Conservation (phyloP, 2,329 filamentous ascomycete genomes). For the Fusarium sp. region DNA sequence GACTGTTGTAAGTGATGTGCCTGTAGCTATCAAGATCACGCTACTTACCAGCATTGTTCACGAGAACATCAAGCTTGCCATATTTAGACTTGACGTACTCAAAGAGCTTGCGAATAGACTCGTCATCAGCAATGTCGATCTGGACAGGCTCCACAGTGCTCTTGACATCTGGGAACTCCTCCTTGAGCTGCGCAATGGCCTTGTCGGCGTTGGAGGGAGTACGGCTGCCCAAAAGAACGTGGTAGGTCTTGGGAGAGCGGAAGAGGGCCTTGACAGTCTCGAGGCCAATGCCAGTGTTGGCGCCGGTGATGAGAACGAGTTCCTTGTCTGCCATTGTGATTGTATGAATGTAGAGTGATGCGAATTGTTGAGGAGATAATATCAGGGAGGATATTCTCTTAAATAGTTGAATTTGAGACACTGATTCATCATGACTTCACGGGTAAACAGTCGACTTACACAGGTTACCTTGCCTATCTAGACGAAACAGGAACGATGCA, state of each 20-base stretch:
- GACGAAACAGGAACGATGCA: not conserved
- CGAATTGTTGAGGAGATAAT: not conserved
- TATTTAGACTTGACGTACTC: slow-evolving; percentile 55
- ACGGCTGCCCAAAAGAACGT: slow-evolving; percentile 67
- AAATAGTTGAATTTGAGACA: slow-evolving; percentile 4
- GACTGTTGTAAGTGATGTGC: not conserved
- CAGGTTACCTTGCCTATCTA: not conserved
- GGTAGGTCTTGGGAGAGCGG: slow-evolving; percentile 60
- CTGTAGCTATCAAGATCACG: fast-evolving
- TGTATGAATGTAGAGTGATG: not conserved
- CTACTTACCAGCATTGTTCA: slow-evolving; percentile 67
- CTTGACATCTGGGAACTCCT: slow-evolving; percentile 53
- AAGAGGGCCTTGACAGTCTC: slow-evolving; percentile 67
- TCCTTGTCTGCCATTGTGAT: slow-evolving; percentile 42
- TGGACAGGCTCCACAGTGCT: slow-evolving; percentile 61
- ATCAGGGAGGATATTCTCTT: not conserved
- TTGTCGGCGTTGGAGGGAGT: slow-evolving; percentile 61
- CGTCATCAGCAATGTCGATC: slow-evolving; percentile 66
- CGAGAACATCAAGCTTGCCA: slow-evolving; percentile 62
- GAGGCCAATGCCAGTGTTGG: slow-evolving; percentile 71
- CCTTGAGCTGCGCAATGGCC: slow-evolving; percentile 56
- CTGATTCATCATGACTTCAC: slow-evolving; percentile 6
- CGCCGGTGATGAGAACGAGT: slow-evolving; percentile 70
- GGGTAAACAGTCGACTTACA: not conserved
- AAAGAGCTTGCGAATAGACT: slow-evolving; percentile 61